Evolutionary conservation across 495 filamentous ascomycete species (phyloP).

Genomic region (Neurospora hispaniola): DNA sequence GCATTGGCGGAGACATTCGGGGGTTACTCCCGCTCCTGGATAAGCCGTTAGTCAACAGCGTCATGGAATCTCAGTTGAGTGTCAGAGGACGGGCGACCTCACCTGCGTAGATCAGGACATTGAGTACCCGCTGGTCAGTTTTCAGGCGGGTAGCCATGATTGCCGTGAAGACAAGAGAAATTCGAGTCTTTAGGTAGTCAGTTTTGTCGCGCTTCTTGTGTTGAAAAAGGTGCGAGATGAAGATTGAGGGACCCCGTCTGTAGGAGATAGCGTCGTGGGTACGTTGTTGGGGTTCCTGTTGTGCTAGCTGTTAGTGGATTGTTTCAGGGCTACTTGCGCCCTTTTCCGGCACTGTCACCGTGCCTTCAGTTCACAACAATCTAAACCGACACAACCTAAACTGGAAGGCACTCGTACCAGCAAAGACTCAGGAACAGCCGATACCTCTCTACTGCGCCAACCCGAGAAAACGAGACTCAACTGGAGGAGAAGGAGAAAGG

Average conservation of each 20-base stretch:
- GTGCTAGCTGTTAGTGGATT: neutral
- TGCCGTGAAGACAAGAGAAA: neutral
- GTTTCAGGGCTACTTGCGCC: neutral
- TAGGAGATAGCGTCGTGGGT: neutral
- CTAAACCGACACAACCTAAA: neutral
- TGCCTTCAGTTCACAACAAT: neutral
- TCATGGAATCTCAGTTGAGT: neutral
- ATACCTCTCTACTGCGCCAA: neutral
- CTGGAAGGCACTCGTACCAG: neutral
- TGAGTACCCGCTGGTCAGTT: conserved; percentile 46
- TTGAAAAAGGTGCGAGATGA: too few species aligned
- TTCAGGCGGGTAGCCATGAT: neutral
- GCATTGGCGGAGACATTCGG: conserved; percentile 81
- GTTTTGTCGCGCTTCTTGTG: neutral
- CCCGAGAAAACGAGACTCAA: neutral
- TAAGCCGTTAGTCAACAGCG: conserved; percentile 1
- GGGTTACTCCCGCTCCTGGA: conserved; percentile 71
- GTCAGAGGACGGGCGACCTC: conserved; percentile 6
- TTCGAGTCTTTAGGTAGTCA: too few species aligned
- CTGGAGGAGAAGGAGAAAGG: neutral
- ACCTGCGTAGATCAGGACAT: conserved; percentile 85
- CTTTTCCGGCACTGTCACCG: neutral
- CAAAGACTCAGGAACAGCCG: neutral
- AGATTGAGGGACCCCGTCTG: neutral
- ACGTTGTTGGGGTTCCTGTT: neutral